These are phyloP conservation scores for Draba incana DNA, from an alignment of 345 rosid genomes.

Conservation along the genomic window DNA sequence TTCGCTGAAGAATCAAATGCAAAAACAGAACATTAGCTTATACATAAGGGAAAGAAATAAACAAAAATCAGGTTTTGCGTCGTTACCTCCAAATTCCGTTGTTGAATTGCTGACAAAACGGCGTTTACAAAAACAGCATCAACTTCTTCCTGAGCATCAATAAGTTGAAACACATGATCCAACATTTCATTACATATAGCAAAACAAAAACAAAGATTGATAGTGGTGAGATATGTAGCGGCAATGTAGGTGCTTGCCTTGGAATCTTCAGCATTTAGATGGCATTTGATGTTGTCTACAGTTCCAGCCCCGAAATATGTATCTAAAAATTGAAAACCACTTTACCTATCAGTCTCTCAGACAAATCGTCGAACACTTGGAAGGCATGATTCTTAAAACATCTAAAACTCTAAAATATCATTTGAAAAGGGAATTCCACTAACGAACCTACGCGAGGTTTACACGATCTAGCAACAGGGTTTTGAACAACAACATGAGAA, in stretches of 20 bases:
- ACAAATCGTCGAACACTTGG: conserved; percentile 26
- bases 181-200: neutral
- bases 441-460: conserved; percentile 68
- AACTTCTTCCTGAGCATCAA: conserved; percentile 59
- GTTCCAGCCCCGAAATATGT: conserved; percentile 87
- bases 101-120: conserved; percentile 74
- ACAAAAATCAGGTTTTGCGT: neutral
- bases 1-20: conserved; percentile 47
- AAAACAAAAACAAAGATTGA: conserved; percentile 4
- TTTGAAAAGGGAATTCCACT: neutral
- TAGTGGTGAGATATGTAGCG: neutral
- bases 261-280: conserved; percentile 61
- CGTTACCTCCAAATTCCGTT: conserved; percentile 86
- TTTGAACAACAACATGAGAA: conserved; percentile 80
- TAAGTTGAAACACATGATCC: conserved; percentile 28
- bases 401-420: neutral
- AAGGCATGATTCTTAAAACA: conserved; percentile 24
- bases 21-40: conserved; percentile 21
- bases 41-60: neutral
- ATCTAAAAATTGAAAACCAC: conserved; percentile 47
- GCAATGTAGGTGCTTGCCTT: conserved; percentile 57
- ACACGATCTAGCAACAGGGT: conserved; percentile 66
- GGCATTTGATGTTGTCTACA: conserved; percentile 63
- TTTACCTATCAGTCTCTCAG: conserved; percentile 18
- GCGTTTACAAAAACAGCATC: conserved; percentile 91